Evolutionary conservation across 164 flowering plant genomes (phyloP), one percentile per base, ranked within the genome.

Genomic region (Annona cherimola): DNA sequence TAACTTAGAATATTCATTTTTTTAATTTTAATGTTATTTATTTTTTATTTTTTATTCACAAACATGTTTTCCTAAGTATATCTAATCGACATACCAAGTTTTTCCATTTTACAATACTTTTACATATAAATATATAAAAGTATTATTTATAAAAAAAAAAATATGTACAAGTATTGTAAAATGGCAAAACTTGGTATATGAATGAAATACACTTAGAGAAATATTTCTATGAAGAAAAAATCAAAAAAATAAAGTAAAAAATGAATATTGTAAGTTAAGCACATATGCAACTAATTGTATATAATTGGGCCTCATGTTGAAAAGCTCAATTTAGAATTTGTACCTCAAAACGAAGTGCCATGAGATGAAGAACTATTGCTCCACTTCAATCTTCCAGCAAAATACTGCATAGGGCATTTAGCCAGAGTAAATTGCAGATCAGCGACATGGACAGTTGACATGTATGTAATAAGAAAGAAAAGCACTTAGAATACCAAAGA

Each of bases 311-410:
- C 1, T 0, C 9, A 7, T 40, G 3, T 11, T 55, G 44, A 60
- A 41, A 40, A 18, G 59, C 62, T 16, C 60, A 68, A 50, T 40
- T 57, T 57, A 12, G 44, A 41, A 16, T 12, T 18, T 60, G 35
- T 45, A 71, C 74, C 74, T 71, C 74, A 40, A 71, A 71, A 63
- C 68, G 45, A 63, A 71, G 74, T 2, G 74, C 74, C 74, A 71
- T 71, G 4, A 40, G 50, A 54, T 50, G 61, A 64, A 43, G 57
- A 71, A 42, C 20, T 62, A n/a, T 71, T 44, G 73, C 19, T 16
- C 55, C 41, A 19, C 66, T 62, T n/a, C 18, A 45, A 26, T 2
- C 66, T 63, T 39, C 6, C 4, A 5, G 66, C 43, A 57, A 69
- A 57, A 26, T 5, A 60, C 16, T 18, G 61, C 35, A 57, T 41